Conservation (phyloP, 2,329 filamentous ascomycete genomes). For the Aspergillus eucalypticola region DNA sequence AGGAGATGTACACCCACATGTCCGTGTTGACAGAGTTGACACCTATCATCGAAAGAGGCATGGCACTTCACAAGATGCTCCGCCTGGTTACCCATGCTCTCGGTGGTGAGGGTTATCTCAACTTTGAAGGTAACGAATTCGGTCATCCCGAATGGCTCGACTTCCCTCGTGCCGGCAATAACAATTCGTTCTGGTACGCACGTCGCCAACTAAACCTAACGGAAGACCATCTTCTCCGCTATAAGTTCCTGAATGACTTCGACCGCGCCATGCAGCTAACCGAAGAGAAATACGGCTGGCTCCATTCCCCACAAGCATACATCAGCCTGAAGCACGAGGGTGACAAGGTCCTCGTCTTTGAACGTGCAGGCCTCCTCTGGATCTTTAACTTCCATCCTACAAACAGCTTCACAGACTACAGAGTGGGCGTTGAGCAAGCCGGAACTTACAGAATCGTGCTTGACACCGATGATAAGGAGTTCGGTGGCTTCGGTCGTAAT, state of each 20-base stretch:
- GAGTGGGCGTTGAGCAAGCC: constrained; percentile 78
- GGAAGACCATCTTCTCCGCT: constrained; percentile 81
- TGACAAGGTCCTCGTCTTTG: constrained; percentile 95
- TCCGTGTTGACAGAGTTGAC: constrained; percentile 81
- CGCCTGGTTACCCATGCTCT: constrained; percentile 86
- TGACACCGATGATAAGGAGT: constrained; percentile 73
- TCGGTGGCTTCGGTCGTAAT: constrained; percentile 78
- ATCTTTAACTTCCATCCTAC: constrained; percentile 94
- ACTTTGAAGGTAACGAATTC: constrained; percentile 99
- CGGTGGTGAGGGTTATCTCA: constrained; percentile 94
- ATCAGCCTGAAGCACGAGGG: constrained; percentile 89
- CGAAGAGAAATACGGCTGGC: constrained; percentile 89
- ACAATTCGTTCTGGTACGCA: constrained; percentile 92
- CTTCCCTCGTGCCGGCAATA: constrained; percentile 90
- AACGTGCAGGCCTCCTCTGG: constrained; percentile 85
- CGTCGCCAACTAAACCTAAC: constrained; percentile 90
- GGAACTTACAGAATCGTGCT: constrained; percentile 88
- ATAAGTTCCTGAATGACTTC: constrained; percentile 90
- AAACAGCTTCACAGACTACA: constrained; percentile 85
- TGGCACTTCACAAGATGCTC: constrained; percentile 97
- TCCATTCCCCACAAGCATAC: constrained; percentile 81
- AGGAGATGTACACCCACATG: constrained; percentile 98
- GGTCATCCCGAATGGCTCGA: constrained; percentile 99
- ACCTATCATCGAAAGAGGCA: constrained; percentile 82
- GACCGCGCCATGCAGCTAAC: constrained; percentile 86